Percentiles rank a stretch among this genome's conserved stretches.
phyloP scores from a whole-genome alignment of 2,329 filamentous ascomycete genomes.

The Diaporthe helianthi region DNA sequence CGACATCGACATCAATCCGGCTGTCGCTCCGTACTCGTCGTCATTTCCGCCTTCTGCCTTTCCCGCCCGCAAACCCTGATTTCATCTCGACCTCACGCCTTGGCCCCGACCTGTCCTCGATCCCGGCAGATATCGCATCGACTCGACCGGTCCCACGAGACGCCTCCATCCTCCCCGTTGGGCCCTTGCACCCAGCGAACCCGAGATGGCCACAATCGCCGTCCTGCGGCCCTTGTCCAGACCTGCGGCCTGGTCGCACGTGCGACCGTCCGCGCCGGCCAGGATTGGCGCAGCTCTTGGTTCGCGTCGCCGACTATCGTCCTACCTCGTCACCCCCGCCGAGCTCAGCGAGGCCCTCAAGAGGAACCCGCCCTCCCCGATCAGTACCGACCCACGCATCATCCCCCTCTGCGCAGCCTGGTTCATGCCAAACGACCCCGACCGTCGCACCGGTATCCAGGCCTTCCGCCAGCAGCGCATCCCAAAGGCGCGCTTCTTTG shows the following conservation, averaged over 20 bases:
- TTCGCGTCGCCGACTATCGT: constrained; percentile 67
- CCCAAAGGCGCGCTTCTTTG: constrained; percentile 91
- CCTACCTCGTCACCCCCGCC: constrained; percentile 85
- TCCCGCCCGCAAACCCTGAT: too few species aligned
- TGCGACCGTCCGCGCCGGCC: constrained; percentile 34
- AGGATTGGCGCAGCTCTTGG: constrained; percentile 34
- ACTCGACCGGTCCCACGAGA: not conserved
- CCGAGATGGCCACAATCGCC: constrained; percentile 52
- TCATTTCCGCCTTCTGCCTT: not conserved
- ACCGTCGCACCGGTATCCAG: constrained; percentile 76
- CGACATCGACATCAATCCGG: constrained; percentile 22
- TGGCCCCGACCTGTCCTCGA: not conserved
- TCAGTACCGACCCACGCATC: constrained; percentile 82
- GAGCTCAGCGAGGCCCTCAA: constrained; percentile 83
- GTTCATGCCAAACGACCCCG: constrained; percentile 89
- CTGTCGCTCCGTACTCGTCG: constrained; percentile 1
- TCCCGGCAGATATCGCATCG: not conserved
- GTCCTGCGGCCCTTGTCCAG: constrained; percentile 51
- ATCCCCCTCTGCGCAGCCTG: constrained; percentile 92
- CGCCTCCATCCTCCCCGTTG: not conserved
- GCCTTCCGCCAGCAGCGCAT: constrained; percentile 85
- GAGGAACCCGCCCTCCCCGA: constrained; percentile 79
- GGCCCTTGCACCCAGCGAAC: constrained; percentile 3
- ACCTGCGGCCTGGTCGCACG: constrained; percentile 38
- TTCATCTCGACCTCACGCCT: not conserved